These are phyloP conservation scores for Martensiomyces pterosporus DNA, from an alignment of 192 early-diverging fungal genomes.

Conservation along the genomic window DNA sequence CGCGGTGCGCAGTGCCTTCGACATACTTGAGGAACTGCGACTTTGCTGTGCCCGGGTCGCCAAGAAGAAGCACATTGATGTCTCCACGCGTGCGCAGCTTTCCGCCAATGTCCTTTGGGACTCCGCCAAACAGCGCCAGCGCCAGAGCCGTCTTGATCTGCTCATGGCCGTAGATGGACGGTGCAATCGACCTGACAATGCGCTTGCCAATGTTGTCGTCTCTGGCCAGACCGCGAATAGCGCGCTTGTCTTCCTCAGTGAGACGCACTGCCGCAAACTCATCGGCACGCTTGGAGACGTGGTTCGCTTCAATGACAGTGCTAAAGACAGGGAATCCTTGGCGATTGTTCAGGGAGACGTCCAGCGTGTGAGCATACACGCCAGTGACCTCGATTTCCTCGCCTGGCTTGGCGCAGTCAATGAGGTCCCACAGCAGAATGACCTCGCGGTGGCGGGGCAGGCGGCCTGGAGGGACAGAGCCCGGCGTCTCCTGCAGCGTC, in stretches of 20 bases:
- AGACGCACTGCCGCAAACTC: constrained; percentile 79
- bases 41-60: constrained; percentile 85
- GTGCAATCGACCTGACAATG: constrained; percentile 92
- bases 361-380: constrained; percentile 93
- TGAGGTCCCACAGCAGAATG: constrained; percentile 92
- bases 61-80: constrained; percentile 94
- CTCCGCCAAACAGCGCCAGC: constrained; percentile 92
- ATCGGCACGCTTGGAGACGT: constrained; percentile 86
- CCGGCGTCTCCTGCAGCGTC: constrained; percentile 94
- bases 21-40: constrained; percentile 84
- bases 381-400: constrained; percentile 96
- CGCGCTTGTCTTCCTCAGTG: constrained; percentile 86
- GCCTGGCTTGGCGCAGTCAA: constrained; percentile 92
- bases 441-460: constrained; percentile 92
- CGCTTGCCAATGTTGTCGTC: constrained; percentile 77
- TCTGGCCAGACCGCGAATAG: constrained; percentile 67
- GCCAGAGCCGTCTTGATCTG: constrained; percentile 94
- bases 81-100: constrained; percentile 97
- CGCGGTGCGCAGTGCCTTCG: constrained; percentile 79
- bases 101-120: constrained; percentile 87
- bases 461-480: constrained; percentile 90
- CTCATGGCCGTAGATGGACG: constrained; percentile 98
- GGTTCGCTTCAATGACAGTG: constrained; percentile 96
- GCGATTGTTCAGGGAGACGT: constrained; percentile 76
- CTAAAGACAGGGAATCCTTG: constrained; percentile 98